A percentile compares a stretch with the other conserved stretches of the same genome.
These are phyloP conservation scores for Cladosporium sp. DNA, from an alignment of 2,329 filamentous ascomycete species.

Conservation along the genomic window DNA sequence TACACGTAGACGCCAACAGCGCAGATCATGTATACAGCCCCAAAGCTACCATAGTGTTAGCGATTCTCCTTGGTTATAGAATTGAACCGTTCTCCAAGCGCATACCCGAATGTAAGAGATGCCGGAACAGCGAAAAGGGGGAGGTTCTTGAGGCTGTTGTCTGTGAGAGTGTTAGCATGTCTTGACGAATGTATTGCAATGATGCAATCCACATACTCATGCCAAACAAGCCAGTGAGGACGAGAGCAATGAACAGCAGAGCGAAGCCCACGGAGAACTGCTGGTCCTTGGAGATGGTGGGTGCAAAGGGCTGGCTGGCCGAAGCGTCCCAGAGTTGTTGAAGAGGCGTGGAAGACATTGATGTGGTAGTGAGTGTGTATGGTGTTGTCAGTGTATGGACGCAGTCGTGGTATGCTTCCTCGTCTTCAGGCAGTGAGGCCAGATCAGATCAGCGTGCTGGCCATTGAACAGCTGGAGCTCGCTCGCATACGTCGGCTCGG, in stretches of 20 bases:
- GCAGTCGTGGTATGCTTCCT: no score
- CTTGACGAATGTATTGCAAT: neutral
- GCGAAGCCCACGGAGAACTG: constrained; percentile 80
- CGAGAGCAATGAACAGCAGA: constrained; percentile 65
- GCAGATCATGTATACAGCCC: constrained; percentile 97
- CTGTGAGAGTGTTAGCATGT: constrained; percentile 46
- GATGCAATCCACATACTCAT: constrained; percentile 59
- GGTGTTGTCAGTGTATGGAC: no score
- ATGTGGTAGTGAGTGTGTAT: neutral
- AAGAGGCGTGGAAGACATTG: constrained; percentile 72
- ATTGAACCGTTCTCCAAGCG: constrained; percentile 2
- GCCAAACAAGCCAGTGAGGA: constrained; percentile 74
- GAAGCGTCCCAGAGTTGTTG: constrained; percentile 90
- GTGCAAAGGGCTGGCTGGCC: constrained; percentile 78
- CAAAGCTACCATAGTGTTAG: constrained; percentile 59
- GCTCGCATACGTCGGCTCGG: neutral
- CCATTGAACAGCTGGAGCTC: constrained; percentile 11
- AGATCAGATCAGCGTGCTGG: neutral
- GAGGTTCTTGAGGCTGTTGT: constrained; percentile 75
- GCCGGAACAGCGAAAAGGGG: constrained; percentile 78
- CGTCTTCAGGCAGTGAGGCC: no score
- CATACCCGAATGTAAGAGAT: constrained; percentile 85
- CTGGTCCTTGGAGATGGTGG: constrained; percentile 71
- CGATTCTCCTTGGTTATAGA: neutral
- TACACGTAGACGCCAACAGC: constrained; percentile 98